These are phyloP conservation scores for Fusarium humuli DNA, from an alignment of 2,329 filamentous ascomycete genomes.

Conservation along the genomic window DNA sequence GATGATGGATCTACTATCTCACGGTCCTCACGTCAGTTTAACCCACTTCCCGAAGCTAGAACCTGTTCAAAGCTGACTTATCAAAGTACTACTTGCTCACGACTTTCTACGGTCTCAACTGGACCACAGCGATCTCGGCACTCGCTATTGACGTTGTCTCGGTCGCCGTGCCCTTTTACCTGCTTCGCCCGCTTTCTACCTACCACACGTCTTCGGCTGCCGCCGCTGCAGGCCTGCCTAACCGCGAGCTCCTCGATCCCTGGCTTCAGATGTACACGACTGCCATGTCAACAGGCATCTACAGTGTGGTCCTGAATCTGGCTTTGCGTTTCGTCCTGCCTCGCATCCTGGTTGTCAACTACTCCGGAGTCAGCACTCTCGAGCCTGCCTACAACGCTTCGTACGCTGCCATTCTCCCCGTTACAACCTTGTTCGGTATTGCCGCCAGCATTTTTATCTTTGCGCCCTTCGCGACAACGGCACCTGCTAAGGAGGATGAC, in stretches of 20 bases:
- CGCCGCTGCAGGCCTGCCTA: slow-evolving; percentile 60
- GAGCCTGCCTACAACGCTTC: slow-evolving; percentile 73
- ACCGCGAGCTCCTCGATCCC: slow-evolving; percentile 74
- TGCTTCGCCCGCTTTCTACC: slow-evolving; percentile 75
- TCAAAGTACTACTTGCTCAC: slow-evolving; percentile 76
- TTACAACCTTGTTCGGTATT: slow-evolving; percentile 69
- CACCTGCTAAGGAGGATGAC: slow-evolving; percentile 61
- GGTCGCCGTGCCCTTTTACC: slow-evolving; percentile 77
- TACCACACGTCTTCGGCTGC: slow-evolving; percentile 67
- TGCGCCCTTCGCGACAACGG: slow-evolving; percentile 70
- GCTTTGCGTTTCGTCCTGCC: slow-evolving; percentile 79
- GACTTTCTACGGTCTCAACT: slow-evolving; percentile 79
- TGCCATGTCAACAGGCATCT: slow-evolving; percentile 77
- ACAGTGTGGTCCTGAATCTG: slow-evolving; percentile 77
- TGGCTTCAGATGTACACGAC: slow-evolving; percentile 73
- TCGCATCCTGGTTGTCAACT: slow-evolving; percentile 77
- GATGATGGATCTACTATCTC: slow-evolving; percentile 74
- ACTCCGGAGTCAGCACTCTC: slow-evolving; percentile 76
- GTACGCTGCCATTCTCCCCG: slow-evolving; percentile 70
- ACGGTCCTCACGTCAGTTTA: slow-evolving; percentile 74
- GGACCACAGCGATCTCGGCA: slow-evolving; percentile 69
- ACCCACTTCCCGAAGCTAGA: slow-evolving; percentile 8
- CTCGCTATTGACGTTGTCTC: slow-evolving; percentile 76
- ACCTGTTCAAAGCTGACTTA: slow-evolving; percentile 26
- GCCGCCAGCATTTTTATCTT: slow-evolving; percentile 84